These are phyloP conservation scores for Xylariales sp. DNA, from an alignment of 2,329 filamentous ascomycete species.

Conservation along the genomic window DNA sequence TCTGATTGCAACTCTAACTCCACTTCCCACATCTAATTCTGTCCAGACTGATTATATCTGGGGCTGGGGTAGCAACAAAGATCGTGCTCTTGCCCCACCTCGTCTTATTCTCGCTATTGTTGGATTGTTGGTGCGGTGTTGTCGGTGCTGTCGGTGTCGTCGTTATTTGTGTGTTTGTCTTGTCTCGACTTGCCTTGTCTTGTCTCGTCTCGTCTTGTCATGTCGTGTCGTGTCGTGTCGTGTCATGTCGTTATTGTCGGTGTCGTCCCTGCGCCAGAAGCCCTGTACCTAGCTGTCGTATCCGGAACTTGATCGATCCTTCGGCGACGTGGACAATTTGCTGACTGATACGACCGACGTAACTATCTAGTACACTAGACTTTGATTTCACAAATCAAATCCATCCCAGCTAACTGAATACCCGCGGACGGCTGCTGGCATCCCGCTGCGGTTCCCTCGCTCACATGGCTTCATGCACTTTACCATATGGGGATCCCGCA, in stretches of 20 bases:
- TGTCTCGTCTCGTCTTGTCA: too few species aligned
- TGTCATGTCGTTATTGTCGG: slow-evolving; percentile 11
- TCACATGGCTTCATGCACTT: slow-evolving; percentile 25
- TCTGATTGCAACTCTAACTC: slow-evolving; percentile 32
- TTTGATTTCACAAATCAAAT: background rate
- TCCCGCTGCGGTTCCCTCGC: slow-evolving; percentile 32
- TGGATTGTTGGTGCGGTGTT: slow-evolving; percentile 10
- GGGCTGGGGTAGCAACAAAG: slow-evolving; percentile 39
- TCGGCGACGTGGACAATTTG: slow-evolving; percentile 25
- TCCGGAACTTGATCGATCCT: slow-evolving; percentile 26
- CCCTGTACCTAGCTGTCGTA: background rate
- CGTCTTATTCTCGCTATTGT: slow-evolving; percentile 19
- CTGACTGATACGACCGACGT: slow-evolving; percentile 17
- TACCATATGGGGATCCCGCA: slow-evolving; percentile 34
- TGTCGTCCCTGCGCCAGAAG: background rate
- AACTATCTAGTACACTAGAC: background rate
- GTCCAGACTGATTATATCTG: slow-evolving; percentile 35
- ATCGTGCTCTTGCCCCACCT: slow-evolving; percentile 37
- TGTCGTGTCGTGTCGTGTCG: too few species aligned
- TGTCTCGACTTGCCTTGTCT: background rate
- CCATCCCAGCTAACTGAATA: slow-evolving; percentile 1
- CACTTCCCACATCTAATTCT: slow-evolving; percentile 34
- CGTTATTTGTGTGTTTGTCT: slow-evolving; percentile 10
- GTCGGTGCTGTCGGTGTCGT: slow-evolving; percentile 16
- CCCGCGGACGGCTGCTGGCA: slow-evolving; percentile 31